Base-by-base conservation (phyloP, 2,329 filamentous ascomycete genomes). In the Chaetomiaceae sp. region DNA sequence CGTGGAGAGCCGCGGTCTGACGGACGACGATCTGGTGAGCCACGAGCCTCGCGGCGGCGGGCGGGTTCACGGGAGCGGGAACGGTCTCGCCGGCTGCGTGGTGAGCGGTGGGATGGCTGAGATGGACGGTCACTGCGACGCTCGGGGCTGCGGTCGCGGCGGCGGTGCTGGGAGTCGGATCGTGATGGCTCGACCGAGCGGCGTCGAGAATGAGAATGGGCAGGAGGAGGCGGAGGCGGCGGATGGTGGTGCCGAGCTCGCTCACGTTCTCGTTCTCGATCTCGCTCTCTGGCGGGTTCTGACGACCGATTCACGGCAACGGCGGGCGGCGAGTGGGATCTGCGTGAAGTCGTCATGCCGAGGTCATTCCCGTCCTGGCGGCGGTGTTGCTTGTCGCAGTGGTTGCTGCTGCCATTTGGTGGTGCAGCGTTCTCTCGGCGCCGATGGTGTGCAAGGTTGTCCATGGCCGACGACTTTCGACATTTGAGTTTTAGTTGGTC, bases 381-480 rank as follows among this genome's bases (percentile, higher is more conserved):
- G 65, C 64, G 64, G 63, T 61, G 66, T 51, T 69, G 66, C 63
- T 66, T 48, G 36, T 58, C 63, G 60, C 61, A 64, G 61, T 63
- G 61, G 58, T 57, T 65, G 63, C 62, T 67, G 57, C 64, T 65
- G 68, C 73, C 70, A 67, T 71, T 67, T 68, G 69, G 69, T 69
- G 73, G 71, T 59, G 68, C 68, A 69, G 65, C 69, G 54, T 55
- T 53, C 70, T 73, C 63, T 65, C 68, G 68, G 63, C 63, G 61
- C 61, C 55, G 60, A 60, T 57, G 38, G 38, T 25, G 45, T 53
- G 54, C 54, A 40, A 59, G 60, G 56, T 59, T 62, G 53, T 59
- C 62, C 63, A 65, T 66, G 39, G 62, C 61, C 44, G 61, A 61
- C 57, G 58, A 59, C 60, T 57, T 55, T 63, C 64, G 63, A 54